Conservation (phyloP, 2,329 filamentous ascomycete species). For the Neoarthrinium moseri region DNA sequence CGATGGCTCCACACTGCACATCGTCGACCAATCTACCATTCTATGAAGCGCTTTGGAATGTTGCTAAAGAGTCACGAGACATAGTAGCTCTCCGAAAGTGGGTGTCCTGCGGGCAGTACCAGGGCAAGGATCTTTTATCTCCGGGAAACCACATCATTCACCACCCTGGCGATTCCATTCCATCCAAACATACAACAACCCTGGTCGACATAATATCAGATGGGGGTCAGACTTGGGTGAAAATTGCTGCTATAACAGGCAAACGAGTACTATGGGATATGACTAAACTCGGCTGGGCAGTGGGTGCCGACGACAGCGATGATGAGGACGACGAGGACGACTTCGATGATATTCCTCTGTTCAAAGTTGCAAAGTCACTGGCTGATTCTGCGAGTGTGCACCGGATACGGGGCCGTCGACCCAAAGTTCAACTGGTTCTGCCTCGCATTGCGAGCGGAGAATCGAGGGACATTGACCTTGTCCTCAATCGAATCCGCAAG, state of each 20-base stretch:
- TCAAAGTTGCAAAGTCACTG: constrained; percentile 25
- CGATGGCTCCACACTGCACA: not conserved
- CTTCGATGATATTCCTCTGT: constrained; percentile 25
- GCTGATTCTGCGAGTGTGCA: constrained; percentile 22
- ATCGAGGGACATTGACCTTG: constrained; percentile 22
- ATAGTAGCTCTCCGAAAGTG: constrained; percentile 26
- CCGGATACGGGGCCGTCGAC: constrained; percentile 22
- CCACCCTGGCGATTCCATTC: constrained; percentile 22
- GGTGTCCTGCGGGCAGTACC: constrained; percentile 21
- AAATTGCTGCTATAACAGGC: constrained; percentile 29
- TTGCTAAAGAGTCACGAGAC: constrained; percentile 23
- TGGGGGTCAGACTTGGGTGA: constrained; percentile 28
- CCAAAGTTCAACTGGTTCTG: constrained; percentile 23
- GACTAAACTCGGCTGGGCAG: constrained; percentile 26
- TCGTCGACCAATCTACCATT: constrained; percentile 24
- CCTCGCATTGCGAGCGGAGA: constrained; percentile 26
- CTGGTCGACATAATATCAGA: constrained; percentile 28
- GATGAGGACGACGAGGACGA: constrained; percentile 17
- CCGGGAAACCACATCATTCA: constrained; percentile 27
- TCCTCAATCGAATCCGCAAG: constrained; percentile 22
- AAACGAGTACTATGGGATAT: constrained; percentile 28
- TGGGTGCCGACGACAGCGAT: constrained; percentile 24
- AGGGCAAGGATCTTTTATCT: constrained; percentile 22
- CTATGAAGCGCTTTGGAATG: constrained; percentile 26
- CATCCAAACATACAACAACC: constrained; percentile 16